Conservation (phyloP, 176 grass and related monocot genomes). For the Bothriochloa decipiens region DNA sequence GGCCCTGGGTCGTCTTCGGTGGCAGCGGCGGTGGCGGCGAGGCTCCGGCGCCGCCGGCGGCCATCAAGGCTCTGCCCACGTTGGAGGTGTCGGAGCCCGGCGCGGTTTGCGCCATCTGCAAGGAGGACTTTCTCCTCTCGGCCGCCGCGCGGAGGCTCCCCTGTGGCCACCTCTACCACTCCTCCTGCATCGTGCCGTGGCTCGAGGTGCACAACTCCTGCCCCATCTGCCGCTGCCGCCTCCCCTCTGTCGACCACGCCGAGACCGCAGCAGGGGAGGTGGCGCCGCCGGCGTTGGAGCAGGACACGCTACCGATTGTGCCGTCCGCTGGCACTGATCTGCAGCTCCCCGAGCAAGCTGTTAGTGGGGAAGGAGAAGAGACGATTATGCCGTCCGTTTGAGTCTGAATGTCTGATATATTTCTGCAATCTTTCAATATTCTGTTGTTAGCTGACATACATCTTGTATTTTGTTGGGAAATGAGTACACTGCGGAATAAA, state of each 20-base stretch:
- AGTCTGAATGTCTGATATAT: background rate
- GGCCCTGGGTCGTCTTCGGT: background rate
- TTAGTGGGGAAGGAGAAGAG: constrained; percentile 36
- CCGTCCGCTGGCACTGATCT: constrained; percentile 2
- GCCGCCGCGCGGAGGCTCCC: constrained; percentile 59
- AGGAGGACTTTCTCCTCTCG: constrained; percentile 65
- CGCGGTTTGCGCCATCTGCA: constrained; percentile 39
- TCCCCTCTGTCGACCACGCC: constrained; percentile 20
- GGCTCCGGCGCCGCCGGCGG: constrained; percentile 48
- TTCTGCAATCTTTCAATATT: too few species aligned
- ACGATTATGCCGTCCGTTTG: background rate
- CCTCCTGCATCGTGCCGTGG: constrained; percentile 83
- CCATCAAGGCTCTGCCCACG: constrained; percentile 68
- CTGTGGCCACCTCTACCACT: constrained; percentile 77
- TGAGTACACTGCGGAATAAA: background rate
- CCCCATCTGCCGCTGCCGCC: constrained; percentile 66
- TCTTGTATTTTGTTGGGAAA: too few species aligned
- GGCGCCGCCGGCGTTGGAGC: background rate
- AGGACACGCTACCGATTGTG: background rate
- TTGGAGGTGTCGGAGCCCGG: constrained; percentile 59
- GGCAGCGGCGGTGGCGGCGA: background rate
- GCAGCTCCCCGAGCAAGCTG: constrained; percentile 46
- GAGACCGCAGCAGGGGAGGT: background rate
- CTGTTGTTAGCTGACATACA: too few species aligned
- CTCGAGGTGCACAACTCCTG: constrained; percentile 80